phyloP scores from a whole-genome alignment of 1,139 yeast species.

The Blastobotrys serpentis region DNA sequence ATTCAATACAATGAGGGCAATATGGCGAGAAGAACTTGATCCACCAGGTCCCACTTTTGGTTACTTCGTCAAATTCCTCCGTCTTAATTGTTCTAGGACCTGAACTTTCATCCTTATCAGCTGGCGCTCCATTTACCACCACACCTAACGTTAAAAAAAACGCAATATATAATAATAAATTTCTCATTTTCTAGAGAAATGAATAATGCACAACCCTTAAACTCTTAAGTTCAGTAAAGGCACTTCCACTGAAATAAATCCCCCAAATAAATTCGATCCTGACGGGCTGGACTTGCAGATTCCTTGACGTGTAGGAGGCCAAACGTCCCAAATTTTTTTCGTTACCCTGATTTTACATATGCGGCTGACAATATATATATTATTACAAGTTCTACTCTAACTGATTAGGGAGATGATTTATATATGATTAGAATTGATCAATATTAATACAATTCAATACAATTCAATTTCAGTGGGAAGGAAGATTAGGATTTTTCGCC shows the following conservation, averaged over 20 bases:
- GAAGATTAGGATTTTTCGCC: too few species aligned
- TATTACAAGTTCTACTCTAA: too few species aligned
- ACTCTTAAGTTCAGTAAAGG: too few species aligned
- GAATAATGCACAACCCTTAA: too few species aligned
- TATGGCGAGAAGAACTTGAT: constrained; percentile 45
- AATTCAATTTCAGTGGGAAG: too few species aligned
- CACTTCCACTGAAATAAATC: too few species aligned
- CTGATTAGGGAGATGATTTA: too few species aligned
- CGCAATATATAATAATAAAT: background rate
- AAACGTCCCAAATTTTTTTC: background rate
- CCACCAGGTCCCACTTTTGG: constrained; percentile 38
- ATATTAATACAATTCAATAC: too few species aligned
- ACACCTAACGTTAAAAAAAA: background rate
- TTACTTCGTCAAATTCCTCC: constrained; percentile 11
- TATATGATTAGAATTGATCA: too few species aligned
- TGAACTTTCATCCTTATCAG: background rate
- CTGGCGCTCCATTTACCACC: constrained; percentile 4
- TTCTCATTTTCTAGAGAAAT: background rate
- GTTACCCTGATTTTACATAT: background rate
- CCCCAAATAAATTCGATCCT: too few species aligned
- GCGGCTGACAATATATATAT: too few species aligned
- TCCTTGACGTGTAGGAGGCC: background rate
- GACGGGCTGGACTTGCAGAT: background rate
- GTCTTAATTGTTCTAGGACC: background rate
- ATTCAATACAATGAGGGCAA: constrained; percentile 41